Conservation (phyloP, 2,329 filamentous ascomycete species). For the Xylariales sp. region DNA sequence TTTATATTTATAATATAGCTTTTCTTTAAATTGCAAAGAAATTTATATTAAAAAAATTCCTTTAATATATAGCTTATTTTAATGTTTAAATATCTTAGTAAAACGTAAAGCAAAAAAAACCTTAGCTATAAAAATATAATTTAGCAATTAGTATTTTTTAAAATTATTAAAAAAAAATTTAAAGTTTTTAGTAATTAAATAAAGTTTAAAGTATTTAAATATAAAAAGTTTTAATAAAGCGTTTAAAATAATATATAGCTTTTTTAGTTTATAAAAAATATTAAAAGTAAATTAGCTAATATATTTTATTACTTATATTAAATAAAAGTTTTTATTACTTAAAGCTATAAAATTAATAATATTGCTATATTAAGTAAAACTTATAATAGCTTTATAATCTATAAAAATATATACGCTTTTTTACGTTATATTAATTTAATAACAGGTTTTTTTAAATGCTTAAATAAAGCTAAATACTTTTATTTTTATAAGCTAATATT, state of each 20-base stretch:
- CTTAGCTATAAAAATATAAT: background rate
- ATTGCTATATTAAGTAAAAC: slow-evolving; percentile 18
- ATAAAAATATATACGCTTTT: slow-evolving; percentile 21
- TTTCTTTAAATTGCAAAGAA: background rate
- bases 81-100: background rate
- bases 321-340: slow-evolving; percentile 21
- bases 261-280: slow-evolving; percentile 20
- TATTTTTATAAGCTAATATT: slow-evolving; percentile 25
- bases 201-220: slow-evolving; percentile 7
- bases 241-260: slow-evolving; percentile 25
- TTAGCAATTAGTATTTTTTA: background rate
- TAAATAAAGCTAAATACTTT: slow-evolving; percentile 23
- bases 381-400: slow-evolving; percentile 24
- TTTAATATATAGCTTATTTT: background rate
- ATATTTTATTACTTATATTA: slow-evolving; percentile 28
- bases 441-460: slow-evolving; percentile 13
- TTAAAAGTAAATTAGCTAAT: slow-evolving; percentile 12
- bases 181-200: background rate
- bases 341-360: slow-evolving; percentile 21
- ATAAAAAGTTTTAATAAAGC: slow-evolving; percentile 7
- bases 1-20: slow-evolving; percentile 17
- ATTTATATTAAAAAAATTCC: background rate
- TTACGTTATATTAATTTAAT: slow-evolving; percentile 19
- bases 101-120: background rate
- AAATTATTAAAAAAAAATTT: slow-evolving; percentile 3